Conservation (phyloP, 2,329 filamentous ascomycete species). For the Cadophora luteo-olivacea region DNA sequence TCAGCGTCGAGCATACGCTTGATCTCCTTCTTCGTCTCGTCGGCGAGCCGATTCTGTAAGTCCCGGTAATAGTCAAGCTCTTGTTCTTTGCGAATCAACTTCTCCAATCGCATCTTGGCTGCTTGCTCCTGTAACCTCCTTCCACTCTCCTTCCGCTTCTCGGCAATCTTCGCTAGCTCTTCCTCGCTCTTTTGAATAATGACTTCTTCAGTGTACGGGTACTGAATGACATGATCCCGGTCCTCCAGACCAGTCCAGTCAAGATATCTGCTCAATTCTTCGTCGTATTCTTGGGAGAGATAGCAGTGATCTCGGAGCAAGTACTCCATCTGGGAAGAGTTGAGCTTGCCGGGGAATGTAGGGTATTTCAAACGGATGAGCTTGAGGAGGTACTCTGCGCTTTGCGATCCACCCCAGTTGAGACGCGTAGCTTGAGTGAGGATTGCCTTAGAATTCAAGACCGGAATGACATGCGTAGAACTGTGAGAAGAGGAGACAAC, state of each 20-base stretch:
- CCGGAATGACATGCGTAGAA: slow-evolving; percentile 93
- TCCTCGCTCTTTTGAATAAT: slow-evolving; percentile 92
- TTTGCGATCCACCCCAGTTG: slow-evolving; percentile 94
- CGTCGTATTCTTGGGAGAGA: slow-evolving; percentile 81
- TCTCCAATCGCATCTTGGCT: slow-evolving; percentile 95
- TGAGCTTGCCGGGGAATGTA: slow-evolving; percentile 84
- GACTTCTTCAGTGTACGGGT: slow-evolving; percentile 91
- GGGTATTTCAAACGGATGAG: slow-evolving; percentile 92
- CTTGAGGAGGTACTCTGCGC: slow-evolving; percentile 89
- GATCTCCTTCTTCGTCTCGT: slow-evolving; percentile 89
- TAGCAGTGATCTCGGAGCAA: slow-evolving; percentile 91
- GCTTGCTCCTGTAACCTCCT: slow-evolving; percentile 92
- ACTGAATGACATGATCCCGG: slow-evolving; percentile 86
- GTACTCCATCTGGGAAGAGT: slow-evolving; percentile 83
- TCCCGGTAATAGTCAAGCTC: slow-evolving; percentile 94
- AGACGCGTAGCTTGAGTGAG: slow-evolving; percentile 85
- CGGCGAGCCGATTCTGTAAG: slow-evolving; percentile 73
- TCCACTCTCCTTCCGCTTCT: slow-evolving; percentile 94
- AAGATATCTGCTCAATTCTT: slow-evolving; percentile 76
- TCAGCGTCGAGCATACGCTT: slow-evolving; percentile 86
- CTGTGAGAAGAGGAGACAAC: slow-evolving; percentile 93
- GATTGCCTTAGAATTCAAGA: slow-evolving; percentile 84
- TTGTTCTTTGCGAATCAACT: slow-evolving; percentile 93
- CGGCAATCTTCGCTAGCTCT: slow-evolving; percentile 86
- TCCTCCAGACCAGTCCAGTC: slow-evolving; percentile 95